Evolutionary conservation across 306 rosid species (phyloP).

Genomic region (Vachellia collinsii): DNA sequence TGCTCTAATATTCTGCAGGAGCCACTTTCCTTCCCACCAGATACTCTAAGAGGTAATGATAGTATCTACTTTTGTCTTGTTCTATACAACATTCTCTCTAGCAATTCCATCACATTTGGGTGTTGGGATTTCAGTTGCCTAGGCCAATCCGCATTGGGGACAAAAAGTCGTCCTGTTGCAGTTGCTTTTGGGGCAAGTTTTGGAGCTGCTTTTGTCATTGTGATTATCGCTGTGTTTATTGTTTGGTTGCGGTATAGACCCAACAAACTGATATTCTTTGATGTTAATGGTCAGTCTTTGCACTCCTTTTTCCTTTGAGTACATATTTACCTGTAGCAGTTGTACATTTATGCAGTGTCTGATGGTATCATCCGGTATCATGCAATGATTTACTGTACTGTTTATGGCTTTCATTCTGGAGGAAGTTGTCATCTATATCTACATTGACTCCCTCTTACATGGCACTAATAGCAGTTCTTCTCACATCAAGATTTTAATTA

Average conservation of each 20-base stretch:
- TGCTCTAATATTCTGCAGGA: constrained; percentile 86
- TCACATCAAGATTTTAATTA: constrained; percentile 3
- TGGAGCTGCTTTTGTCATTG: constrained; percentile 65
- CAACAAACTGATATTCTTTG: constrained; percentile 95
- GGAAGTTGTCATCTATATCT: neutral
- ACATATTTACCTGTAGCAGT: constrained; percentile 26
- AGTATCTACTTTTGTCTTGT: constrained; percentile 7
- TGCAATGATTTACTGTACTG: neutral
- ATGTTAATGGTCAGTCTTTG: constrained; percentile 73
- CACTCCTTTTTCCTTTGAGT: neutral
- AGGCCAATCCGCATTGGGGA: constrained; percentile 63
- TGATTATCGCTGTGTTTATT: constrained; percentile 58
- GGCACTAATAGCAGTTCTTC: neutral
- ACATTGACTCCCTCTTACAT: neutral
- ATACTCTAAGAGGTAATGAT: constrained; percentile 63
- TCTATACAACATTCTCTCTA: neutral
- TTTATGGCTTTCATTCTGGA: neutral
- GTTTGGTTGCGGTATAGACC: constrained; percentile 93
- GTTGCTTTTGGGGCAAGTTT: constrained; percentile 90
- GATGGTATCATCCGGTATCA: neutral
- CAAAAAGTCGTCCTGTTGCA: constrained; percentile 64
- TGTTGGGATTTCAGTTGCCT: constrained; percentile 43
- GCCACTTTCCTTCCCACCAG: constrained; percentile 91
- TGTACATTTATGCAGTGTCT: neutral
- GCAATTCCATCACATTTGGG: constrained; percentile 31